Evolutionary conservation across 1,139 yeast genomes (phyloP), one percentile per base, ranked within the genome.

Genomic region (Arxiozyma slooffiae): DNA sequence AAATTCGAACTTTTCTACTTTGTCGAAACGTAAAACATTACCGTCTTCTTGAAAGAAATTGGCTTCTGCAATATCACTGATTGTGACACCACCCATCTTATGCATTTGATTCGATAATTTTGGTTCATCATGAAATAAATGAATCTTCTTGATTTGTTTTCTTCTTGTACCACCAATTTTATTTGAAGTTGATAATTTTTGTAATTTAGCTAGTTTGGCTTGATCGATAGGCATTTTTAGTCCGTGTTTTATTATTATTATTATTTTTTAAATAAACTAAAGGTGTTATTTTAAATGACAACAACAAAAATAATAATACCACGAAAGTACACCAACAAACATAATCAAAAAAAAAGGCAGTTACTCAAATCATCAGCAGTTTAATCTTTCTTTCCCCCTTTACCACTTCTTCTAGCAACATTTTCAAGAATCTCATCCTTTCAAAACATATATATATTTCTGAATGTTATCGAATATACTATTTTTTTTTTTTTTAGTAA

Each of bases 41-140:
- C 97, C 97, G 72, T 90, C 96, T 60, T 89, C 96, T 74, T 78
- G 85, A 85, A 92, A 90, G 79, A 92, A 87, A 81, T 90, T 92
- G 69, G 96, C 97, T 77, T 90, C 97, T 71, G 88, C 95, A 64
- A 92, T 83, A 66, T 85, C 88, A 61, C 85, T 90, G 63, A 92
- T 77, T 66, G 89, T 85, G 72, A 85, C 87, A 61, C 92, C 95
- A 73, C 86, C 84, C 71, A 92, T 77, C 77, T 90, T 90, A 71
- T 83, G 85, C 72, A 92, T 79, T 63, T 95, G 81, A 63, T 84
- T 87, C 74, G 88, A 92, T 73, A 92, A 79, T 75, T 89, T 88
- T 74, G 90, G 78, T 77, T 89, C 94, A 79, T 76, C 71, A 68
- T 72, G 71, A 69, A 76, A 58, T 62, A 70, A 53, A 49, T 55